Percentiles rank a stretch among this genome's conserved stretches.
phyloP scores from a whole-genome alignment of 306 rosid genomes.

The Fragaria iinumae region DNA sequence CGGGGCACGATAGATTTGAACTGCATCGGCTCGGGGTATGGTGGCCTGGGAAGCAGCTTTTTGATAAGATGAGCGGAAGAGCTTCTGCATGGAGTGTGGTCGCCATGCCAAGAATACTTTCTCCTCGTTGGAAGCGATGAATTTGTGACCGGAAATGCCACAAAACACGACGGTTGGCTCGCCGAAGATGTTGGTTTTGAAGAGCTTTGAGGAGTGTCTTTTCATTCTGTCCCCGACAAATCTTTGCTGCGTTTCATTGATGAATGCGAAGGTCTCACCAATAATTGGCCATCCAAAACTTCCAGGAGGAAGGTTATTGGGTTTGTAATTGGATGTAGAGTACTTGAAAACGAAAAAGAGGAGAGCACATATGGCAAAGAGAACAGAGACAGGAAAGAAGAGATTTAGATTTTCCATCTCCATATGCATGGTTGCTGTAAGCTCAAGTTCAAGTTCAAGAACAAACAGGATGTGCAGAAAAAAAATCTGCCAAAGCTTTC shows the following conservation, averaged over 20 bases:
- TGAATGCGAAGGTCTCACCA: constrained; percentile 13
- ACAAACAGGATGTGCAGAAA: neutral
- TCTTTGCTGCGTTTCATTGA: neutral
- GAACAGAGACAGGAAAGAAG: neutral
- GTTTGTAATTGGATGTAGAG: neutral
- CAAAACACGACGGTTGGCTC: constrained; percentile 16
- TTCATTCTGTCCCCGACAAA: neutral
- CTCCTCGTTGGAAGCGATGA: constrained; percentile 18
- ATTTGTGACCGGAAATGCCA: neutral
- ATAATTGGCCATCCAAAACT: constrained; percentile 33
- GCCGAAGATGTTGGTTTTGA: constrained; percentile 7
- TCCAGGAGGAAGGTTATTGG: constrained; percentile 12
- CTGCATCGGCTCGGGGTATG: neutral
- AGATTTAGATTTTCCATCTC: neutral
- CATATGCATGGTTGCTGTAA: neutral
- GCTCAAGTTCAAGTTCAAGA: neutral
- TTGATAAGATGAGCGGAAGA: constrained; percentile 12
- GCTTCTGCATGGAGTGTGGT: constrained; percentile 15
- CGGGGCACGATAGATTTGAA: neutral
- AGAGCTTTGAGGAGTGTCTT: neutral
- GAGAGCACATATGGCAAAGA: neutral
- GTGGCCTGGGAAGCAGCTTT: constrained; percentile 1
- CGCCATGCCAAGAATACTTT: neutral
- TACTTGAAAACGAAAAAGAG: neutral
- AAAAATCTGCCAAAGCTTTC: neutral